Evolutionary conservation across 2,329 filamentous ascomycete genomes (phyloP).

Genomic region (Penicillium hordei): DNA sequence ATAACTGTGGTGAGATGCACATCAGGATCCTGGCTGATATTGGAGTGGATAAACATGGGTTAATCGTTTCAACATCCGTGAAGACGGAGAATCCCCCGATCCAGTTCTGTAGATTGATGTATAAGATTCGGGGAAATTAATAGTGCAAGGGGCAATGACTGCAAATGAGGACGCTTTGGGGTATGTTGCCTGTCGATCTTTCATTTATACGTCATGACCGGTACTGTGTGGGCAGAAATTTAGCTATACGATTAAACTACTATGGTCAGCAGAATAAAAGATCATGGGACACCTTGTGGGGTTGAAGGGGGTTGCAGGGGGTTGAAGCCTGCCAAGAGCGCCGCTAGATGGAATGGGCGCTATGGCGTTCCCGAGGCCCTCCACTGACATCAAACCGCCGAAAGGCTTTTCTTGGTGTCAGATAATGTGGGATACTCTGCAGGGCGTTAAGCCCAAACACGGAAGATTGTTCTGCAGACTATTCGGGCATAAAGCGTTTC

Average conservation of each 20-base stretch:
- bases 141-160: background rate
- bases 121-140: background rate
- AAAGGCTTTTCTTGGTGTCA: background rate
- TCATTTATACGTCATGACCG: background rate
- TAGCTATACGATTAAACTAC: background rate
- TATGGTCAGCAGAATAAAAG: background rate
- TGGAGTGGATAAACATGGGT: constrained; percentile 2
- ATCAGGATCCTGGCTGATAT: constrained; percentile 6
- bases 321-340: constrained; percentile 7
- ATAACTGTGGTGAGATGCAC: background rate
- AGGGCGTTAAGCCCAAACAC: constrained; percentile 4
- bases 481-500: constrained; percentile 19
- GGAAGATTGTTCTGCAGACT: constrained; percentile 4
- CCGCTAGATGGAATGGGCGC: constrained; percentile 6
- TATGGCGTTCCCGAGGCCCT: constrained; percentile 3
- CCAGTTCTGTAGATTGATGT: constrained; percentile 2
- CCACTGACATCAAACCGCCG: constrained; percentile 3
- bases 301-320: constrained; percentile 8
- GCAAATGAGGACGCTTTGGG: background rate
- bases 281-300: constrained; percentile 14
- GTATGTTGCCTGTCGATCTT: background rate
- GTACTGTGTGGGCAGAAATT: background rate
- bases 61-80: constrained; percentile 13
- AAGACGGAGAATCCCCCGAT: constrained; percentile 14
- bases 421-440: background rate